Evolutionary conservation across 129 eudicot species (phyloP).

Genomic region (Helichrysum umbraculigerum): DNA sequence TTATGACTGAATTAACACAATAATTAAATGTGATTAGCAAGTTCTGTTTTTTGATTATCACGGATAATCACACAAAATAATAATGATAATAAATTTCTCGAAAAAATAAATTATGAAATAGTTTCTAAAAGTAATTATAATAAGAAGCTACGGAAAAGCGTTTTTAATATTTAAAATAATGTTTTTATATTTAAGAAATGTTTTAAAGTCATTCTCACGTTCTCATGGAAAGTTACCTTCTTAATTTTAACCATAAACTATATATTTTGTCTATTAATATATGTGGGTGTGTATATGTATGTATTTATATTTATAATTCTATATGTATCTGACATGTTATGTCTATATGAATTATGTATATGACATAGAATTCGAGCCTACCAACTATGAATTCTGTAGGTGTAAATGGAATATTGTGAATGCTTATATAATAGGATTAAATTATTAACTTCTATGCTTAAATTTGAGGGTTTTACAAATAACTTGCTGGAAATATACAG

Average conservation of each 20-base stretch:
- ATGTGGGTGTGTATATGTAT: background rate
- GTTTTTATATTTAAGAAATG: background rate
- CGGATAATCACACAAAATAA: background rate
- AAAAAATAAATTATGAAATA: too few relatives aligned
- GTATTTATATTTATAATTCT: background rate
- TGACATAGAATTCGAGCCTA: background rate
- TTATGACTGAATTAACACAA: background rate
- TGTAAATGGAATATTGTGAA: conserved; percentile 7
- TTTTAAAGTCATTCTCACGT: background rate
- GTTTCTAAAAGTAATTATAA: too few relatives aligned
- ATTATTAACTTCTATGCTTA: conserved; percentile 7
- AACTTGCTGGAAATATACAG: conserved; percentile 47
- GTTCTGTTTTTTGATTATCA: background rate
- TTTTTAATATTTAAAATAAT: too few relatives aligned
- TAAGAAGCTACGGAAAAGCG: background rate
- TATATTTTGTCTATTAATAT: too few relatives aligned
- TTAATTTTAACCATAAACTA: background rate
- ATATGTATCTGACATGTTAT: background rate
- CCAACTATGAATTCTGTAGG: conserved; percentile 2
- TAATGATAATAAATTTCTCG: background rate
- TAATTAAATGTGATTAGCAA: background rate
- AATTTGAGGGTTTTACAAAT: conserved; percentile 18
- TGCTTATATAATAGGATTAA: background rate
- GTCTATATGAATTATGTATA: background rate
- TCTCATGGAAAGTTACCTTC: background rate